Conservation (phyloP, 176 grass and related monocot genomes). For the Pontederia crassipes region DNA sequence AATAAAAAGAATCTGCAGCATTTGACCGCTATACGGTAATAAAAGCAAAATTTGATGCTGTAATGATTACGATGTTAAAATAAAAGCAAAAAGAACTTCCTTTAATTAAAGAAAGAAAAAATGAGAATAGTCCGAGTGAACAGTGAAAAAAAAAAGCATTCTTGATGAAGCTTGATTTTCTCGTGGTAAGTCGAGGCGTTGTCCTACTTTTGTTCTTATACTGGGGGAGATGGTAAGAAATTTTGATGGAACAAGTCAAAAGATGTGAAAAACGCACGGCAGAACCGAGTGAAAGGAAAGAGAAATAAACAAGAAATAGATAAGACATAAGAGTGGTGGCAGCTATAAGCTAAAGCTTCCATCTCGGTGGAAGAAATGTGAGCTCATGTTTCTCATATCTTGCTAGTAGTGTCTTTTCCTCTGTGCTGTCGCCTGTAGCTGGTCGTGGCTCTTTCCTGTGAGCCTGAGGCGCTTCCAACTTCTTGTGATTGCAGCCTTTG, state of each 20-base stretch:
- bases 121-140: no score
- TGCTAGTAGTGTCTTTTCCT: constrained; percentile 1
- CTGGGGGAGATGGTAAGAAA: no score
- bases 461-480: constrained; percentile 1
- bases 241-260: background rate
- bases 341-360: no score
- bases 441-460: background rate
- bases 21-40: constrained; percentile 1
- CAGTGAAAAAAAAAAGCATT: no score
- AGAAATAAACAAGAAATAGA: background rate
- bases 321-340: background rate
- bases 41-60: no score
- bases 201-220: no score
- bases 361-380: no score
- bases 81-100: background rate
- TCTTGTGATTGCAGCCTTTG: constrained; percentile 28
- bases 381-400: background rate
- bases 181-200: no score
- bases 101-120: no score
- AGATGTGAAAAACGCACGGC: background rate
- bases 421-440: background rate
- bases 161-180: no score
- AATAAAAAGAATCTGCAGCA: background rate
- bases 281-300: background rate
- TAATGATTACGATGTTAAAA: background rate